Base-by-base conservation (phyloP, 495 filamentous ascomycete species). In the Bryoglossum gracile region DNA sequence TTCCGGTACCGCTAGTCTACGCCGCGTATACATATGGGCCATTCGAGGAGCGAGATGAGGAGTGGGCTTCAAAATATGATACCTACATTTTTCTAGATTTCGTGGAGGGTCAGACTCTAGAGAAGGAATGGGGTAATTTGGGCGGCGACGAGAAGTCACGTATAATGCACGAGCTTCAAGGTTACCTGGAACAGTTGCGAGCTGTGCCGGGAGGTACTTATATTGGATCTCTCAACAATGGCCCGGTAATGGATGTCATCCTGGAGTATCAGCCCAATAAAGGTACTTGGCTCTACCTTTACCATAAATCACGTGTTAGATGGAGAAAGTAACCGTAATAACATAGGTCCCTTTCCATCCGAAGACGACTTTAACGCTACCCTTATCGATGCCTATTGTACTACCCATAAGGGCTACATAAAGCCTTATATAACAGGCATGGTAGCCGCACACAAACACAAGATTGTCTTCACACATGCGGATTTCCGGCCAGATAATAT, bases 101-200 rank as follows among this genome's bases (percentile, higher is more conserved):
- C 10, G 33, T 35, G 33, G 33, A 35, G 33, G 33, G 33, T 35
- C 33, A 35, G 10, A 35, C 33, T 35, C 17, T 35, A 11, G 33
- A 35, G 33, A 35, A 35, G 10, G 33, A 35, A 35, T 35, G 33
- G 33, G 33, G 3, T 35, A 35, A 35, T 35, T 35, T 35, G 33
- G 33, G 33, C 33, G 33, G 10, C 11, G 33, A 35, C 33, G 33
- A 35, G 33, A 35, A 35, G 33, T 35, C 33, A 35, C 10, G 33
- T 35, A 11, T 35, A 35, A 35, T 35, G 33, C 33, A 35, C 33
- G 33, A 35, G 33, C 33, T 35, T 35, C 33, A 35, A 35, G 33
- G 33, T 35, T 35, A 35, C 33, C 33, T 35, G 33, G 33, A 35
- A 35, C 33, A 35, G 33, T 35, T 35, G 33, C 33, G 33, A 35